A percentile compares a stretch with the other conserved stretches of the same genome.
Evolutionary conservation across 1,284 basidiomycete genomes (phyloP).

Genomic region (Erythrobasidium hasegawianum): DNA sequence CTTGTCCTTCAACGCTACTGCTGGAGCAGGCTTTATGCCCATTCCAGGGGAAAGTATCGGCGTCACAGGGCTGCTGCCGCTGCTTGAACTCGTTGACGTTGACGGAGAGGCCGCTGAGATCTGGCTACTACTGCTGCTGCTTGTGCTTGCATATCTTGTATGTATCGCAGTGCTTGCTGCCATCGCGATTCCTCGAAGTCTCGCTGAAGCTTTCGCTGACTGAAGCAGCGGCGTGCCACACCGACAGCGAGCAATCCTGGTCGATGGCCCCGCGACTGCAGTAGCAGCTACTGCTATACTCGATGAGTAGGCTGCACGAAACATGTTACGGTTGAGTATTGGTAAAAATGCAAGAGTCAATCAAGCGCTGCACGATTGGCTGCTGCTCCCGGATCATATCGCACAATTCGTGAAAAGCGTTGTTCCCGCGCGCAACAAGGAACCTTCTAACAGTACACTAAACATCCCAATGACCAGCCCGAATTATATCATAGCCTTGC

Average conservation of each 20-base stretch:
- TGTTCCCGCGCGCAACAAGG: too few relatives aligned
- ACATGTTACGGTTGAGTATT: too few relatives aligned
- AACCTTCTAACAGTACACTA: too few relatives aligned
- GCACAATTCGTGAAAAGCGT: too few relatives aligned
- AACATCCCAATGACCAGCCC: too few relatives aligned
- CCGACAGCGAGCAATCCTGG: neutral
- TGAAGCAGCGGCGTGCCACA: constrained; percentile 4
- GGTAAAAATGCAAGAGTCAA: too few relatives aligned
- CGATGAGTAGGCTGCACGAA: too few relatives aligned
- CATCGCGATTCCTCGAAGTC: neutral
- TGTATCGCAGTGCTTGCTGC: neutral
- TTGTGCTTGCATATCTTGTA: neutral
- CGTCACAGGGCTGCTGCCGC: neutral
- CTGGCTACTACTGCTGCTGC: constrained; percentile 34
- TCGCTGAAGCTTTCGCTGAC: neutral
- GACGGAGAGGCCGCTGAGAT: constrained; percentile 36
- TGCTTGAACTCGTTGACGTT: constrained; percentile 4
- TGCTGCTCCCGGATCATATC: too few relatives aligned
- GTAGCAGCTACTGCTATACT: neutral
- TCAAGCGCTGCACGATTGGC: too few relatives aligned
- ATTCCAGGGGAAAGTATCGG: too few relatives aligned
- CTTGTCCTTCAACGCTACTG: constrained; percentile 1
- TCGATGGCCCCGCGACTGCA: neutral
- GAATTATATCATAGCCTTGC: too few relatives aligned
- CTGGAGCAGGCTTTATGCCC: neutral